These are phyloP conservation scores for Trifolium repens DNA, from an alignment of 306 rosid species.

Conservation along the genomic window DNA sequence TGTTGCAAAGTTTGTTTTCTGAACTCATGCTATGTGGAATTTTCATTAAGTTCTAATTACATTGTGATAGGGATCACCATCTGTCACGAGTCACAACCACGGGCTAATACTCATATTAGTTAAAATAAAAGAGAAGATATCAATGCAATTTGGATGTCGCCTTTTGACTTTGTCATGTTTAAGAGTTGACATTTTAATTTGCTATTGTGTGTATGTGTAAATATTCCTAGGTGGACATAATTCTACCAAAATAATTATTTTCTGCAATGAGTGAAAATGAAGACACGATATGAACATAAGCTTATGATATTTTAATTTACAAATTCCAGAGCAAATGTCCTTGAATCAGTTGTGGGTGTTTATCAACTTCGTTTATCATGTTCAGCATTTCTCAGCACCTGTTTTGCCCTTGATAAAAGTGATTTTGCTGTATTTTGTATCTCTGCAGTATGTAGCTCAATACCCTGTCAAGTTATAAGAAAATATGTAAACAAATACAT, in stretches of 20 bases:
- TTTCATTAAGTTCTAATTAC: conserved; percentile 9
- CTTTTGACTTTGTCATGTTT: conserved; percentile 11
- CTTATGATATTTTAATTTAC: conserved; percentile 11
- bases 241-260: conserved; percentile 8
- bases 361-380: conserved; percentile 54
- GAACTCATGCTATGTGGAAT: conserved; percentile 28
- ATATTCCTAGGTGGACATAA: conserved; percentile 19
- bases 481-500: conserved; percentile 5
- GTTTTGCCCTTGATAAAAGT: conserved; percentile 82
- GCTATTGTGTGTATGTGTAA: conserved; percentile 1
- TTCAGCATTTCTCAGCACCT: conserved; percentile 67
- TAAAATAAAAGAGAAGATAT: conserved; percentile 7
- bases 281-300: conserved; percentile 6
- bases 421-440: conserved; percentile 85
- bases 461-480: conserved; percentile 56
- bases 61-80: not conserved
- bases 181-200: conserved; percentile 4
- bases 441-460: conserved; percentile 58
- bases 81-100: not conserved
- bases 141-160: conserved; percentile 1
- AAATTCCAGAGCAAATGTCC: conserved; percentile 7
- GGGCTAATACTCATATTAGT: not conserved
- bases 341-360: not conserved
- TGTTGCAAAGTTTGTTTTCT: conserved; percentile 33
- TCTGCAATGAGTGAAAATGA: not conserved